Conservation (phyloP, 768 basidiomycete genomes). For the Cyathus striatus region DNA sequence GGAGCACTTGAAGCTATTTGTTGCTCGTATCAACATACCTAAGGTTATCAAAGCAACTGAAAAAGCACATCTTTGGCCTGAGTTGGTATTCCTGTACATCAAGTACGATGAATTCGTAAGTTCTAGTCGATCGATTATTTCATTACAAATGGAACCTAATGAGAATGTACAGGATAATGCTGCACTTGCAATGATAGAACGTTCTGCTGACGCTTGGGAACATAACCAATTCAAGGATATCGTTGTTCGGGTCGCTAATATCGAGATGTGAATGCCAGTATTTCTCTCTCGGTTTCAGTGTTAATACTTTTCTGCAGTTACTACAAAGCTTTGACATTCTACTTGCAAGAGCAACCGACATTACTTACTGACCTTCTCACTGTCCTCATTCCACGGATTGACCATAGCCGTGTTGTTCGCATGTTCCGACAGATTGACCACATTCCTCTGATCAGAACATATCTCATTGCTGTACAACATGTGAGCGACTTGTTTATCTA, state of each 20-base stretch:
- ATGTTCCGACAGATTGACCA: constrained; percentile 96
- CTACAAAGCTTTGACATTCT: constrained; percentile 93
- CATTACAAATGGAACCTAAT: constrained; percentile 2
- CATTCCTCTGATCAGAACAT: constrained; percentile 91
- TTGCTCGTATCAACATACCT: constrained; percentile 95
- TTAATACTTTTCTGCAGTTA: constrained; percentile 40
- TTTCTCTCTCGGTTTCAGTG: not conserved
- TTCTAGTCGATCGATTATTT: constrained; percentile 9
- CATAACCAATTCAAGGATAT: constrained; percentile 99
- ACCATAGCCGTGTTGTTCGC: constrained; percentile 91
- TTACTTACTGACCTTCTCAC: constrained; percentile 91
- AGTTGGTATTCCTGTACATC: constrained; percentile 96
- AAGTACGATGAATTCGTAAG: constrained; percentile 94
- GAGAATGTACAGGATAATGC: constrained; percentile 73
- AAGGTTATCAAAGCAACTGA: constrained; percentile 98
- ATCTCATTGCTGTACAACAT: constrained; percentile 95
- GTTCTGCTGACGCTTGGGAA: constrained; percentile 97
- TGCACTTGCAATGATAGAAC: constrained; percentile 97
- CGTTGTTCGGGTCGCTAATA: constrained; percentile 91
- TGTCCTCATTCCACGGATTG: constrained; percentile 89
- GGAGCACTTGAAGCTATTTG: constrained; percentile 97
- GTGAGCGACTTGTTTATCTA: constrained; percentile 38
- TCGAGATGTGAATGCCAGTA: constrained; percentile 78
- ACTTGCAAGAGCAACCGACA: constrained; percentile 89
- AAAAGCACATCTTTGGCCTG: constrained; percentile 96